A percentile compares a stretch with the other conserved stretches of the same genome.
Conservation (phyloP, 768 basidiomycete genomes). For the Gymnopilus junonius region DNA sequence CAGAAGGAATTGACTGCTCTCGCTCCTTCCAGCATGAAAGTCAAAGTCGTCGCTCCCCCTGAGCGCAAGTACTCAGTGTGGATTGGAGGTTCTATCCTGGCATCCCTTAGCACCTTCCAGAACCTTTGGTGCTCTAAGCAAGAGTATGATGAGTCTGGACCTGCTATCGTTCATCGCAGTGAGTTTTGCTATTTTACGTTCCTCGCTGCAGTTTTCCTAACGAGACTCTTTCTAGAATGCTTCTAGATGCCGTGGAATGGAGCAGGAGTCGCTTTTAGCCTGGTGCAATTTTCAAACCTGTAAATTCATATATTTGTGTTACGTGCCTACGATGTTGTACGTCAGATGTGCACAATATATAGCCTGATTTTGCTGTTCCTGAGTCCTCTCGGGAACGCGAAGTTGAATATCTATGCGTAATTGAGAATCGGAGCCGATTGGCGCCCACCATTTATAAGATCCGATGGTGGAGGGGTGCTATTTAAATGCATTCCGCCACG, state of each 20-base stretch:
- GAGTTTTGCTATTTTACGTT: slow-evolving; percentile 9
- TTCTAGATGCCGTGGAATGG: slow-evolving; percentile 22
- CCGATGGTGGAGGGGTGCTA: background rate
- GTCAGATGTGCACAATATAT: slow-evolving; percentile 3
- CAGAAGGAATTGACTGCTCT: slow-evolving; percentile 90
- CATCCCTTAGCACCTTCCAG: slow-evolving; percentile 94
- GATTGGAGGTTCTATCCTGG: slow-evolving; percentile 88
- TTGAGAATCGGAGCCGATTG: background rate
- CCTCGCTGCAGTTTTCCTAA: background rate
- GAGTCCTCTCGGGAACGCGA: slow-evolving; percentile 1
- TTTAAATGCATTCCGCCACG: background rate
- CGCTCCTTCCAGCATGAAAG: slow-evolving; percentile 90
- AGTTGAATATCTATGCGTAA: background rate
- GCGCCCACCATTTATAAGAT: no score
- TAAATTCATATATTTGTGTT: background rate
- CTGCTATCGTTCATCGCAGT: slow-evolving; percentile 82
- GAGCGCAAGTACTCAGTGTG: slow-evolving; percentile 97
- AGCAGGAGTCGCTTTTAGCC: background rate
- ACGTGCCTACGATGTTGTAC: background rate
- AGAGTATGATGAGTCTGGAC: slow-evolving; percentile 88
- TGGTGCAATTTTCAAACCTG: background rate
- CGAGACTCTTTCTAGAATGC: slow-evolving; percentile 24
- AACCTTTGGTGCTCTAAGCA: slow-evolving; percentile 94
- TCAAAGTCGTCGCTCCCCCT: slow-evolving; percentile 93
- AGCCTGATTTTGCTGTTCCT: background rate